Base-by-base conservation (phyloP, 2,329 filamentous ascomycete genomes). In the Gliomastix tumulicola region DNA sequence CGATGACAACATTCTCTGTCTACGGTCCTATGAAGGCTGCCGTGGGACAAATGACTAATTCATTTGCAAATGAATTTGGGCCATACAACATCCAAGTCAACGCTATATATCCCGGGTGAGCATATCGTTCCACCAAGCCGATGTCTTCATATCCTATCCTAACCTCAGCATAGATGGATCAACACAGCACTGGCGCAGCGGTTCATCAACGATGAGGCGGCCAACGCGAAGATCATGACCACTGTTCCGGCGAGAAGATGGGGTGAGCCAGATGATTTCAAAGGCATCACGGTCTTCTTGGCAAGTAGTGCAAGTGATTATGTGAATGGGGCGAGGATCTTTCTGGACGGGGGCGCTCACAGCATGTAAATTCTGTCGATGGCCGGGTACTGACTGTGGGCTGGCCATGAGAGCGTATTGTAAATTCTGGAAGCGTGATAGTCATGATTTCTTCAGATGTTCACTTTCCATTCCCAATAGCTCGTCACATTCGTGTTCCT, bases 11-110 rank as follows among this genome's bases (percentile, higher is more conserved):
- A 8, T 44, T 46, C 27, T 44, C 44, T 13, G 42, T 43, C 12
- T 46, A 46, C 35, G 42, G 42, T 2, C 42, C 44, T 7, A 38
- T 43, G 17, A 46, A 44, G 21, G 44, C 42, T 4, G 44, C 44
- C 7, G 42, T 46, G 9, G 40, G 36, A 10, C 44, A 46, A 18
- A 11, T 43, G 25, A 46, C 44, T 4, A 44, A 43, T 32, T 36
- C 44, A 6, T 32, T 46, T 6, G 44, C 44, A 15, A 41, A 46
- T 31, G 44, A 44, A 30, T 36, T 44, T 13, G 42, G 31, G 7
- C 25, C 34, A 2, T 44, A 44, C 33, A 41, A 44, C 19, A 41
- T 46, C 19, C 42, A 44, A 27, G 39, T 37, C 19, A 46, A 46
- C 35, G 37, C 38, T 12, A 34, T 43, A 11, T 40, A 36, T n/a